Evolutionary conservation across 2,329 filamentous ascomycete genomes (phyloP), one percentile per base, ranked within the genome.

Genomic region (Aspergillus clavatus): DNA sequence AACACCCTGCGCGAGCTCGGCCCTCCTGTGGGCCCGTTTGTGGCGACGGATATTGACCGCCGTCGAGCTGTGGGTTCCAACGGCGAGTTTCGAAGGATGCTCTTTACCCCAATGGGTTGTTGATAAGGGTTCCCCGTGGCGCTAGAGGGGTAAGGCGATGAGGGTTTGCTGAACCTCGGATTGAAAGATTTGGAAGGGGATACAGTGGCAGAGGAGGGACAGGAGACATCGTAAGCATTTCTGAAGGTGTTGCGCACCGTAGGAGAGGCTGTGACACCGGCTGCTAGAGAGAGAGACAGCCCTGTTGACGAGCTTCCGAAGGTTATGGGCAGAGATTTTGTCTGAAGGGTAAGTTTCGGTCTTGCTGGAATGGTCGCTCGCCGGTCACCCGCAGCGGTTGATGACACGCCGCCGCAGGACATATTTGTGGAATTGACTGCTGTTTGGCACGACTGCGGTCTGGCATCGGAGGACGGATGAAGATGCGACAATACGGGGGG

Each of bases 341-440:
- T 83, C 66, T 83, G 78, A 42, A 84, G 71, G 29, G 78, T 79
- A 40, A 84, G 72, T 63, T 81, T 82, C 1, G 81, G 81, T 48
- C 78, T 69, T 42, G 69, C 67, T 27, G 57, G 51, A 26, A 57
- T 51, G 14, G 54, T 47, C 35, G 46, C 50, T 7, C 39, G 51
- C 39, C 4, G 31, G 23, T 47, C 19, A n/a, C 28, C 21, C 3
- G 43, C 36, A 11, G 50, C 37, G 28, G 38, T 50, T n/a, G 53
- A 51, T 16, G 45, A 42, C 10, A 56, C 21, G 21, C 44, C 45
- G 36, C 46, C 46, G 36, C 48, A 54, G 31, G 50, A 35, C 50
- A 56, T 51, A 19, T 40, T 56, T 35, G 31, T 35, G 12, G 18
- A 18, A 35, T 14, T 10, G n/a, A 35, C 11, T 10, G 14, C 31